phyloP scores from a whole-genome alignment of 129 eudicot species.

The Ambrosia artemisiifolia region DNA sequence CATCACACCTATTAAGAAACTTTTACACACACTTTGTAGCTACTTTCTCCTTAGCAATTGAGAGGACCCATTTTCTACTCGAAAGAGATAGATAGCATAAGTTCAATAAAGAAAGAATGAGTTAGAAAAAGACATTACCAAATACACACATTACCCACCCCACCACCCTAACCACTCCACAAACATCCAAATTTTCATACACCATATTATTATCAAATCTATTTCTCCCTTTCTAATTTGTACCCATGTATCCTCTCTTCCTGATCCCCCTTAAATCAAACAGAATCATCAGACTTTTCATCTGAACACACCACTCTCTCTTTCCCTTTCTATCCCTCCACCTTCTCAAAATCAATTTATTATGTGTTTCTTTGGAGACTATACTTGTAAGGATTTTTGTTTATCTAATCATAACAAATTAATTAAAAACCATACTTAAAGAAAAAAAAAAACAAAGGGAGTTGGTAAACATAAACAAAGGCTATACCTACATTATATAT shows the following conservation, averaged over 20 bases:
- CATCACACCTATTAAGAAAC: conserved; percentile 19
- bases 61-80: not conserved
- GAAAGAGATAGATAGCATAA: conserved; percentile 6
- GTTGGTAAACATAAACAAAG: too few species aligned
- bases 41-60: conserved; percentile 5
- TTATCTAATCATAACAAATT: too few species aligned
- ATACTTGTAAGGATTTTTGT: too few species aligned
- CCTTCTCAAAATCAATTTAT: too few species aligned
- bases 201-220: conserved; percentile 25
- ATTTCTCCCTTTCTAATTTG: conserved; percentile 4
- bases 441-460: too few species aligned
- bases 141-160: not conserved
- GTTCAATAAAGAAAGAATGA: conserved; percentile 19
- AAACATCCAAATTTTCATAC: conserved; percentile 55
- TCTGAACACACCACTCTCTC: conserved; percentile 5
- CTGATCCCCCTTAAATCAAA: conserved; percentile 9
- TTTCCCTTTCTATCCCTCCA: not conserved
- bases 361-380: too few species aligned
- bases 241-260: conserved; percentile 16
- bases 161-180: conserved; percentile 37
- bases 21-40: conserved; percentile 8
- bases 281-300: conserved; percentile 10
- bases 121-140: conserved; percentile 27
- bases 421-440: too few species aligned
- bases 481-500: too few species aligned